Percentiles rank a stretch among this genome's conserved stretches.
Conservation (phyloP, 2,329 filamentous ascomycete genomes). For the Magnaporthiopsis incrustans region DNA sequence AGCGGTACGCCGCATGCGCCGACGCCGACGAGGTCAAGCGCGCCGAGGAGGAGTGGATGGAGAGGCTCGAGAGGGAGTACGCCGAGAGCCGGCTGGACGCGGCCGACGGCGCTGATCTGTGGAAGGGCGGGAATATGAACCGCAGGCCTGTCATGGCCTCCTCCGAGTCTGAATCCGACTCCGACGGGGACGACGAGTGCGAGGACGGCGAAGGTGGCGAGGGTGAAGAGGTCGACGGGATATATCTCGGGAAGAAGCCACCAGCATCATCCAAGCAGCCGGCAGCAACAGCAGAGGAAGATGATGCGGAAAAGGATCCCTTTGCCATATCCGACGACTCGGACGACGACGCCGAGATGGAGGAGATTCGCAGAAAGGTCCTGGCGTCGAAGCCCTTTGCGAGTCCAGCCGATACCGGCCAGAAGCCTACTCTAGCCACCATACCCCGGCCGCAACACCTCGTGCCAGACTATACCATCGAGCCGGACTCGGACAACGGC, state of each 20-base stretch:
- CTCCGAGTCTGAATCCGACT: constrained; percentile 14
- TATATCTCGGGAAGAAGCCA: constrained; percentile 52
- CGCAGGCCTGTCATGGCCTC: constrained; percentile 20
- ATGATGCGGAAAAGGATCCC: constrained; percentile 49
- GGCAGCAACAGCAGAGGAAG: constrained; percentile 17
- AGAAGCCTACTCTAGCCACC: constrained; percentile 52
- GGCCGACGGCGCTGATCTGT: constrained; percentile 68
- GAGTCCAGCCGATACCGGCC: constrained; percentile 34
- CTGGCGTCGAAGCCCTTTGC: constrained; percentile 84
- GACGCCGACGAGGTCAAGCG: constrained; percentile 77
- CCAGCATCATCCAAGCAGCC: constrained; percentile 14
- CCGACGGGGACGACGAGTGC: constrained; percentile 39
- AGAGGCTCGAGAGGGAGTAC: constrained; percentile 84
- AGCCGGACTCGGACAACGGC: constrained; percentile 64
- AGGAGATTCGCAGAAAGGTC: constrained; percentile 82
- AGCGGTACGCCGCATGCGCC: constrained; percentile 74
- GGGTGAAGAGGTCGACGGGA: constrained; percentile 42
- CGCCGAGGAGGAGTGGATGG: constrained; percentile 81
- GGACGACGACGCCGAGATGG: constrained; percentile 72
- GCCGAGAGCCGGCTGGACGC: constrained; percentile 64
- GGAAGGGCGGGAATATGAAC: constrained; percentile 88
- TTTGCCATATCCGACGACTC: constrained; percentile 72
- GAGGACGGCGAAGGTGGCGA: constrained; percentile 36
- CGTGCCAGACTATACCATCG: constrained; percentile 56
- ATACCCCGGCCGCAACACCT: constrained; percentile 50